A percentile compares a stretch with the other conserved stretches of the same genome.
phyloP scores from a whole-genome alignment of 2,329 filamentous ascomycete genomes.

The Bipolaris sorokiniana region DNA sequence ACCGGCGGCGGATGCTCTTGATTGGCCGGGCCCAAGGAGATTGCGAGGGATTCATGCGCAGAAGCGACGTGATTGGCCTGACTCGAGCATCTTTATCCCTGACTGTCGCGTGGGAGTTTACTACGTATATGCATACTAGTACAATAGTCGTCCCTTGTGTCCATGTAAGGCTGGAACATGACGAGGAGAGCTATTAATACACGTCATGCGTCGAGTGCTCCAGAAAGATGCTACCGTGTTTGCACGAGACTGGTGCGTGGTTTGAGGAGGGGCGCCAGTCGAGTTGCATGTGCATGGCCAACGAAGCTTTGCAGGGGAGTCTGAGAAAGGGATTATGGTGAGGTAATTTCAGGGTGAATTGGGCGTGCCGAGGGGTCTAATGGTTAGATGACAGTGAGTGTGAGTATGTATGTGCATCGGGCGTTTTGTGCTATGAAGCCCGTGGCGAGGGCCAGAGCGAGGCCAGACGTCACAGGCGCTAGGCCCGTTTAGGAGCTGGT shows the following conservation, averaged over 20 bases:
- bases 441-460: slow-evolving; percentile 7
- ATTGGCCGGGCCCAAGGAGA: slow-evolving; percentile 9
- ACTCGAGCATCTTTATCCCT: background rate
- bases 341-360: slow-evolving; percentile 10
- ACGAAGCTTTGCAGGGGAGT: background rate
- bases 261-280: background rate
- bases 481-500: slow-evolving; percentile 19
- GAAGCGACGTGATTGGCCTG: slow-evolving; percentile 11
- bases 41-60: slow-evolving; percentile 9
- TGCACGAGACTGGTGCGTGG: background rate
- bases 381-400: slow-evolving; percentile 5
- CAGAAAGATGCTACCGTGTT: slow-evolving; percentile 1
- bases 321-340: background rate
- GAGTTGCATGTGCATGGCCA: background rate
- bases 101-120: slow-evolving; percentile 2
- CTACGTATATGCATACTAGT: background rate
- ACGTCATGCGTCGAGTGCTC: background rate
- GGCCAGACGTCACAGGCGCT: slow-evolving; percentile 26
- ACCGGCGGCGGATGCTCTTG: background rate
- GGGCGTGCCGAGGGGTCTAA: background rate
- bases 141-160: background rate
- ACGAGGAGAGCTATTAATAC: background rate
- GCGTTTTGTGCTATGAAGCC: slow-evolving; percentile 13
- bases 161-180: background rate
- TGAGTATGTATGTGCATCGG: slow-evolving; percentile 3